Conservation (phyloP, 768 basidiomycete genomes). For the Leccinellum albellum region DNA sequence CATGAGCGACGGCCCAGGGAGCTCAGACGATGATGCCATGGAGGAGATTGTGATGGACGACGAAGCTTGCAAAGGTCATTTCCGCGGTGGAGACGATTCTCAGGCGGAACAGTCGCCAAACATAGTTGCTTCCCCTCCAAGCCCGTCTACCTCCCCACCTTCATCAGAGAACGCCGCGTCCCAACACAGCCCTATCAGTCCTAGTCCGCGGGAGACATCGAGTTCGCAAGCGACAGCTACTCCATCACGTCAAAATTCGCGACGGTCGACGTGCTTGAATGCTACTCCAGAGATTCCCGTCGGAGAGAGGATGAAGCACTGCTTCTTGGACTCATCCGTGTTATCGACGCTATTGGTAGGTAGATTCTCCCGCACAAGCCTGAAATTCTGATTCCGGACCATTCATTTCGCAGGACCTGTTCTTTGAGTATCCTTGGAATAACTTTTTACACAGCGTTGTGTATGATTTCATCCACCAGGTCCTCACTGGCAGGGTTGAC, state of each 20-base stretch:
- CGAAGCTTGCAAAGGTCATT: conserved; percentile 41
- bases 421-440: conserved; percentile 96
- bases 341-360: conserved; percentile 75
- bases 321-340: conserved; percentile 72
- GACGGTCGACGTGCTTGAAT: conserved; percentile 39
- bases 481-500: conserved; percentile 84
- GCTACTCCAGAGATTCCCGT: conserved; percentile 44
- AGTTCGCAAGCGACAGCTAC: conserved; percentile 35
- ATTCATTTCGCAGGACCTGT: conserved; percentile 64
- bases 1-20: conserved; percentile 70
- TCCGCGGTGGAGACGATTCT: conserved; percentile 24
- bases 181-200: conserved; percentile 23
- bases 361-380: conserved; percentile 6
- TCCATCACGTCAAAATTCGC: conserved; percentile 54
- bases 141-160: conserved; percentile 29
- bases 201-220: conserved; percentile 29
- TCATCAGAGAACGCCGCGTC: conserved; percentile 29
- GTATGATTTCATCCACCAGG: conserved; percentile 94
- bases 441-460: conserved; percentile 96
- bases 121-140: conserved; percentile 29
- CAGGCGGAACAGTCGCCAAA: conserved; percentile 31
- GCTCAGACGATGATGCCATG: conserved; percentile 76
- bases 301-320: conserved; percentile 78
- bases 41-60: conserved; percentile 81
- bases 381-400: neutral